These are phyloP conservation scores for Vanderwaltozyma polyspora DNA, from an alignment of 805 yeast species.

Conservation along the genomic window DNA sequence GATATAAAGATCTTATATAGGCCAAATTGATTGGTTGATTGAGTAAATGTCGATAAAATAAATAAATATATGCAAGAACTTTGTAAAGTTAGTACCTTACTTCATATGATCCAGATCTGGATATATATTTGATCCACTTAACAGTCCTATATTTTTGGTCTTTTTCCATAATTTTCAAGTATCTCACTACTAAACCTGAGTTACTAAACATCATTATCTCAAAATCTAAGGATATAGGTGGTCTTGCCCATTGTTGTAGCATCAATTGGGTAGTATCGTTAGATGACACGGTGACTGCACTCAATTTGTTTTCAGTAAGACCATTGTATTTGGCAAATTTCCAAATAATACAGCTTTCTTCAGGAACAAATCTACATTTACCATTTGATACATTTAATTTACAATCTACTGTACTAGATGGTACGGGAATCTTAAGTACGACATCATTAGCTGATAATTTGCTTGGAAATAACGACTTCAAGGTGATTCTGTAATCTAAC, in stretches of 20 bases:
- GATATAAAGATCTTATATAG: no score
- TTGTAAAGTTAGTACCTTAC: conserved; percentile 45
- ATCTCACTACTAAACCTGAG: conserved; percentile 66
- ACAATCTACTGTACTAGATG: conserved; percentile 45
- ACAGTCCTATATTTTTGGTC: conserved; percentile 50
- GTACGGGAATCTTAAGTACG: conserved; percentile 54
- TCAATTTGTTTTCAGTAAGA: conserved; percentile 47
- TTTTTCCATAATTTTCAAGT: conserved; percentile 52
- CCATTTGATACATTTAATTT: conserved; percentile 43
- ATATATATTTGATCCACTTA: conserved; percentile 78
- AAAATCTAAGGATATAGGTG: conserved; percentile 67
- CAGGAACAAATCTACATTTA: conserved; percentile 55
- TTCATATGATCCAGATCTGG: conserved; percentile 74
- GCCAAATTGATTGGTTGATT: no score
- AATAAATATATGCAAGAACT: no score
- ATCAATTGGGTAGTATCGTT: conserved; percentile 14
- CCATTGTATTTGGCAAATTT: conserved; percentile 58
- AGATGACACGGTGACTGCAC: conserved; percentile 40
- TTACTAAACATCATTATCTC: conserved; percentile 61
- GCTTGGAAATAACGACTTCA: conserved; percentile 50
- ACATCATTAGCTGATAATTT: conserved; percentile 56
- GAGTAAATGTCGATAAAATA: no score
- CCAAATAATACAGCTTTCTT: conserved; percentile 60
- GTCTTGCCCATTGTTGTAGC: conserved; percentile 46
- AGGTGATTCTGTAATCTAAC: conserved; percentile 46